These are phyloP conservation scores for Ogataea hybrid DNA, from an alignment of 1,139 yeast species.

Conservation along the genomic window DNA sequence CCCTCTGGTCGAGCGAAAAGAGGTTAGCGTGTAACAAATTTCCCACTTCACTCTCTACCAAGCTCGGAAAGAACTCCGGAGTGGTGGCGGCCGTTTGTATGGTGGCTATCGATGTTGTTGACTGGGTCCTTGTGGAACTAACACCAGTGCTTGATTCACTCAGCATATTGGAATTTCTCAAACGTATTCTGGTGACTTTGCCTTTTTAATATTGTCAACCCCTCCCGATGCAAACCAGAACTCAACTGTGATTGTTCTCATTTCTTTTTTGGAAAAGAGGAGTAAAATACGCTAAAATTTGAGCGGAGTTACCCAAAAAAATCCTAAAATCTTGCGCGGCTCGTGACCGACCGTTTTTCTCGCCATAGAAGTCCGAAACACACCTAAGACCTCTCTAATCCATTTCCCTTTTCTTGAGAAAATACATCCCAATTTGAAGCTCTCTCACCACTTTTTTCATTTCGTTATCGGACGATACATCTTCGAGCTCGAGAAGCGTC, in stretches of 20 bases:
- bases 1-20: constrained; percentile 21
- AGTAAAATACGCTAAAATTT: constrained; percentile 3
- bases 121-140: constrained; percentile 20
- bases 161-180: constrained; percentile 10
- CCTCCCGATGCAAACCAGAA: not conserved
- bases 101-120: constrained; percentile 26
- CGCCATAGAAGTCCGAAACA: constrained; percentile 6
- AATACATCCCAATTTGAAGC: constrained; percentile 41
- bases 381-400: constrained; percentile 9
- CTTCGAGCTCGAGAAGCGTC: constrained; percentile 9
- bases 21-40: constrained; percentile 20
- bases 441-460: constrained; percentile 36
- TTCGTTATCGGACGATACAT: constrained; percentile 7
- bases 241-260: not conserved
- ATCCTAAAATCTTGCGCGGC: not conserved
- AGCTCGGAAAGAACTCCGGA: constrained; percentile 31
- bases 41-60: constrained; percentile 31
- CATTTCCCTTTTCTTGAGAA: constrained; percentile 26
- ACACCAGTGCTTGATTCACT: constrained; percentile 7
- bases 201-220: constrained; percentile 1
- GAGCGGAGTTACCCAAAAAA: constrained; percentile 6
- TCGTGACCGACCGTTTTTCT: constrained; percentile 1
- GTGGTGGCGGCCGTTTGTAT: constrained; percentile 25
- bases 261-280: constrained; percentile 6
- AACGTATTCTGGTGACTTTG: constrained; percentile 1